Percentiles rank a stretch among this genome's conserved stretches.
phyloP scores from a whole-genome alignment of 352 stramenopile species.

The Halophytophthora polymorphica region DNA sequence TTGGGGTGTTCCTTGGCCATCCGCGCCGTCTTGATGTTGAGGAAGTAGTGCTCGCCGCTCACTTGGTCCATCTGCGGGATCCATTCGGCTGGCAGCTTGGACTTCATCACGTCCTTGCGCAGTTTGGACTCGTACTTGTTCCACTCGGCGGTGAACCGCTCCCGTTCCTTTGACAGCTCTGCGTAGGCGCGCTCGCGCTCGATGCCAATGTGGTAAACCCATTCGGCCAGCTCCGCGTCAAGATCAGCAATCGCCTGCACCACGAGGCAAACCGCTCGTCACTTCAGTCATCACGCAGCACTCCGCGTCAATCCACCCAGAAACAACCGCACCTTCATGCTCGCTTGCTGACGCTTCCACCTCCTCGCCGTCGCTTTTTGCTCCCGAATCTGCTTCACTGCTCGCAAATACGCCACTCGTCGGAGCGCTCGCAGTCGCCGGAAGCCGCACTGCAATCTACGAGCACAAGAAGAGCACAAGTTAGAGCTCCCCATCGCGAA shows the following conservation, averaged over 20 bases:
- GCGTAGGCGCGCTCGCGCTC: constrained; percentile 17
- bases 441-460: constrained; percentile 2
- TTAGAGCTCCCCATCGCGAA: background rate
- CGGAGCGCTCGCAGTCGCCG: background rate
- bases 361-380: constrained; percentile 2
- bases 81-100: constrained; percentile 33
- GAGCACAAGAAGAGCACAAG: background rate
- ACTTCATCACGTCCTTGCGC: constrained; percentile 35
- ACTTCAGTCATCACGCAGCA: background rate
- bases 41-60: constrained; percentile 35
- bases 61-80: constrained; percentile 39
- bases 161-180: constrained; percentile 23
- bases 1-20: constrained; percentile 35
- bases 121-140: constrained; percentile 32
- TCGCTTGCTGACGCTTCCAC: background rate
- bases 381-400: background rate
- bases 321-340: background rate
- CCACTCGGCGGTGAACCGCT: constrained; percentile 27
- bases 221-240: constrained; percentile 26
- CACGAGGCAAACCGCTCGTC: background rate
- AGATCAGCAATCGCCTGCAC: constrained; percentile 8
- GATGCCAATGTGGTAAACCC: constrained; percentile 27
- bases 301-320: background rate
- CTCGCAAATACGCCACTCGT: background rate
- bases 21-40: constrained; percentile 37